These are phyloP conservation scores for Puccinia coronata DNA, from an alignment of 1,284 basidiomycete genomes.

Conservation along the genomic window DNA sequence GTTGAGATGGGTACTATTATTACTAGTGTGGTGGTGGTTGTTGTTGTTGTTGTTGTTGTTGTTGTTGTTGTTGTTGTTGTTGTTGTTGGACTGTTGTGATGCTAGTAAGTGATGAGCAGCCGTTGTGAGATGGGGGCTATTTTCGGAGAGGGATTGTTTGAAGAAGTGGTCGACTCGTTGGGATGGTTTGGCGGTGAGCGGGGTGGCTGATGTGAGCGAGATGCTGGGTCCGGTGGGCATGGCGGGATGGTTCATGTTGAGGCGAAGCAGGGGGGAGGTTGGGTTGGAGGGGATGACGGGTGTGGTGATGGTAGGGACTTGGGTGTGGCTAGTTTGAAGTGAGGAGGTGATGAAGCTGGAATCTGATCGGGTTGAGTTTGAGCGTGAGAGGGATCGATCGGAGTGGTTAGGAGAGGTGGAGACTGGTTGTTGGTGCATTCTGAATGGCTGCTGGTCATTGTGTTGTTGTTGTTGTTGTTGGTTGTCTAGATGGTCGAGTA, in stretches of 20 bases:
- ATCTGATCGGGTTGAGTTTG: not conserved
- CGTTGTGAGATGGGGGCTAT: not conserved
- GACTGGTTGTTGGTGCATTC: not conserved
- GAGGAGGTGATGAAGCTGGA: not conserved
- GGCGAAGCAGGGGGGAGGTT: conserved; percentile 32
- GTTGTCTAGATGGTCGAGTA: not conserved
- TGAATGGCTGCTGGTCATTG: not conserved
- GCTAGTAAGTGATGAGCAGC: not conserved
- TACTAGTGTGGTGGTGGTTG: no score
- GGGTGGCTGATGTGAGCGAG: conserved; percentile 44
- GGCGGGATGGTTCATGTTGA: conserved; percentile 46
- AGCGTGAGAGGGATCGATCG: not conserved
- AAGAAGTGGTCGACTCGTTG: not conserved
- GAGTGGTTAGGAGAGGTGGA: not conserved
- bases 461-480: conserved; percentile 1
- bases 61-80: no score
- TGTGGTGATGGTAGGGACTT: conserved; percentile 1
- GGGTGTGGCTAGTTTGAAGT: not conserved
- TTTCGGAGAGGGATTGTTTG: not conserved
- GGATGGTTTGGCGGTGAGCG: conserved; percentile 33
- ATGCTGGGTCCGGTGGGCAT: conserved; percentile 44
- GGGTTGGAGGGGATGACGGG: conserved; percentile 10
- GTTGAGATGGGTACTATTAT: no score
- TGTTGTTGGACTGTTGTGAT: not conserved
- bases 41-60: no score